Evolutionary conservation across 2,329 filamentous ascomycete species (phyloP), one percentile per base, ranked within the genome.

Genomic region (Fusarium sp.): DNA sequence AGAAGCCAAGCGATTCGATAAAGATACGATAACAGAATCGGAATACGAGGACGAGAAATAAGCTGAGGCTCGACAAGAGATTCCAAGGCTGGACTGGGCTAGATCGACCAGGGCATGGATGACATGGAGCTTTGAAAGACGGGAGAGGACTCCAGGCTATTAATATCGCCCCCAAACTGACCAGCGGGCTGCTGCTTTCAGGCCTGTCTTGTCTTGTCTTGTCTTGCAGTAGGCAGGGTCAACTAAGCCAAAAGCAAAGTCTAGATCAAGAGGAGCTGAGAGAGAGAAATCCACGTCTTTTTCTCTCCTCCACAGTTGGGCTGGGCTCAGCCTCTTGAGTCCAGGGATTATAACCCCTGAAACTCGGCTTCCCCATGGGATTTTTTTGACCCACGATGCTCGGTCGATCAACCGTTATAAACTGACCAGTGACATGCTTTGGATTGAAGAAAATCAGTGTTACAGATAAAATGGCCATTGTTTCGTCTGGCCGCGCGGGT

Each of bases 401-500:
- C 52, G 54, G 56, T 29, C 57, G 67, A 75, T 74, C 64, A 71
- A 31, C 64, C 68, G 68, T 67, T 37, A 22, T 61, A 31, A 31
- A 54, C 48, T 69, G 67, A 31, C 76, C 74, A 78, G 72, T 73
- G 69, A 66, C 43, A 37, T 54, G 35, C 57, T 37, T n/a, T 48
- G 22, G 16, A 29, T 59, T 63, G 59, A 75, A 59, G 27, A 22
- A 57, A 45, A 22, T 41, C 41, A 11, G 69, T 73, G 69, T 75
- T 73, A 75, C 72, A 75, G 72, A 75, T 60, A 63, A 45, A 71
- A 68, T 64, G 68, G 65, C 56, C 59, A 62, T 56, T 73, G 76
- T 78, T 78, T 78, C 76, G 76, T 63, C 65, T 73, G 68, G 65
- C 73, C 76, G 76, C 76, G 76, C 76, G 76, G 76, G 66, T 78